These are phyloP conservation scores for Passalora sequoiae DNA, from an alignment of 2,329 filamentous ascomycete species.

Conservation along the genomic window DNA sequence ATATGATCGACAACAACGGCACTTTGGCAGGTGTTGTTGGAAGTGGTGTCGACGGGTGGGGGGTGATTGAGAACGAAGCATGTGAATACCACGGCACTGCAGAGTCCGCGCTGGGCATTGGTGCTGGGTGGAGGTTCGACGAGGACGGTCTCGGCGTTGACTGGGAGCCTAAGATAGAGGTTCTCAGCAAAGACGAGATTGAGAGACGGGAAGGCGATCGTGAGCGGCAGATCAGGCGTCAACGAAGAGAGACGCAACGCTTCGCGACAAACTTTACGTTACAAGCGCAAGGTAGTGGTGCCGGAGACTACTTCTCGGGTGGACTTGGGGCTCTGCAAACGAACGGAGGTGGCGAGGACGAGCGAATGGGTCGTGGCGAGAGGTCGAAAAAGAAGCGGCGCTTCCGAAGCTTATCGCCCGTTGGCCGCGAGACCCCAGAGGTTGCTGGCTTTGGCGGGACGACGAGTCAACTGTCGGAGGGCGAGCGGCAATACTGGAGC, in stretches of 20 bases:
- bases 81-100: conserved; percentile 52
- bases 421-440: conserved; percentile 78
- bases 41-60: conserved; percentile 60
- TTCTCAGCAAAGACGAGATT: conserved; percentile 87
- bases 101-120: conserved; percentile 48
- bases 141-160: conserved; percentile 70
- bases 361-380: conserved; percentile 86
- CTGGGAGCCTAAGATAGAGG: conserved; percentile 50
- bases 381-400: conserved; percentile 91
- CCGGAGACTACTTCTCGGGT: conserved; percentile 54
- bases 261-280: conserved; percentile 51
- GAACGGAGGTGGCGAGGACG: conserved; percentile 50
- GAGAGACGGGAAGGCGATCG: conserved; percentile 94
- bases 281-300: conserved; percentile 40
- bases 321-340: conserved; percentile 32
- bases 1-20: conserved; percentile 79
- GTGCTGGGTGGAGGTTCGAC: conserved; percentile 93
- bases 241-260: conserved; percentile 84
- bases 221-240: conserved; percentile 79
- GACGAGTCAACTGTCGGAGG: conserved; percentile 60
- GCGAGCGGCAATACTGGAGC: conserved; percentile 75
- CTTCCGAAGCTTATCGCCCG: conserved; percentile 81
- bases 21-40: conserved; percentile 62
- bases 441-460: conserved; percentile 61
- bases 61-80: conserved; percentile 83